A percentile compares a stretch with the other conserved stretches of the same genome.
Evolutionary conservation across 495 filamentous ascomycete species (phyloP).

Genomic region (Aspergillus conjunctus): DNA sequence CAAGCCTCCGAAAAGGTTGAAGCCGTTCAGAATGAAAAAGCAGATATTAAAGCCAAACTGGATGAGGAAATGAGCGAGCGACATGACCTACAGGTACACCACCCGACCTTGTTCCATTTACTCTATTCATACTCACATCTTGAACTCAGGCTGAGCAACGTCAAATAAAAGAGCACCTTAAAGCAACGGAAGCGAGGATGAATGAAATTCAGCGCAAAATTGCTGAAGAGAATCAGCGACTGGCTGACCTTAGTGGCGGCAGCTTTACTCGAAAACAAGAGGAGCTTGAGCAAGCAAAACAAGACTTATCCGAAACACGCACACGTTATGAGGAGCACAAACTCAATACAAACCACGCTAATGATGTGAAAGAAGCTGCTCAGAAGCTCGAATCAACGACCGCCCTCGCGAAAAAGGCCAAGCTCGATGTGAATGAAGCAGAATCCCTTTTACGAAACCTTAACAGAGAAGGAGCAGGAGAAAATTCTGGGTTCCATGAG

Average conservation of each 20-base stretch:
- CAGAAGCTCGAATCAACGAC: constrained; percentile 30
- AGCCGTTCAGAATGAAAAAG: constrained; percentile 44
- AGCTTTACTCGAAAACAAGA: constrained; percentile 52
- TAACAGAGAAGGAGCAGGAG: constrained; percentile 53
- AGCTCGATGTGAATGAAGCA: constrained; percentile 43
- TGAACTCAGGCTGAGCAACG: constrained; percentile 53
- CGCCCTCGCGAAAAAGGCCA: constrained; percentile 34
- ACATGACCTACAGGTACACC: constrained; percentile 48
- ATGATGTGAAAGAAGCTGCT: constrained; percentile 43
- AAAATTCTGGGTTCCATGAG: constrained; percentile 57
- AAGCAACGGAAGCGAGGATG: constrained; percentile 45
- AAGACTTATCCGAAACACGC: constrained; percentile 36
- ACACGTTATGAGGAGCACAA: constrained; percentile 36
- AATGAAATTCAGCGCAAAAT: constrained; percentile 44
- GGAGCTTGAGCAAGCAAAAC: constrained; percentile 45
- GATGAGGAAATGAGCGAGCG: constrained; percentile 46
- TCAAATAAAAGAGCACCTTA: constrained; percentile 49
- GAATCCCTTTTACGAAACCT: constrained; percentile 52
- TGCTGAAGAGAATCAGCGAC: constrained; percentile 48
- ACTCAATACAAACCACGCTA: constrained; percentile 26
- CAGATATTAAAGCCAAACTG: constrained; percentile 39
- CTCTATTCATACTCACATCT: constrained; percentile 9
- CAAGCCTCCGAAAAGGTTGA: constrained; percentile 53
- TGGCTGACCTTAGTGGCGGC: constrained; percentile 56
- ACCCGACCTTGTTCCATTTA: neutral